These are phyloP conservation scores for Phytophthora aleatoria DNA, from an alignment of 352 stramenopile genomes.

Conservation along the genomic window DNA sequence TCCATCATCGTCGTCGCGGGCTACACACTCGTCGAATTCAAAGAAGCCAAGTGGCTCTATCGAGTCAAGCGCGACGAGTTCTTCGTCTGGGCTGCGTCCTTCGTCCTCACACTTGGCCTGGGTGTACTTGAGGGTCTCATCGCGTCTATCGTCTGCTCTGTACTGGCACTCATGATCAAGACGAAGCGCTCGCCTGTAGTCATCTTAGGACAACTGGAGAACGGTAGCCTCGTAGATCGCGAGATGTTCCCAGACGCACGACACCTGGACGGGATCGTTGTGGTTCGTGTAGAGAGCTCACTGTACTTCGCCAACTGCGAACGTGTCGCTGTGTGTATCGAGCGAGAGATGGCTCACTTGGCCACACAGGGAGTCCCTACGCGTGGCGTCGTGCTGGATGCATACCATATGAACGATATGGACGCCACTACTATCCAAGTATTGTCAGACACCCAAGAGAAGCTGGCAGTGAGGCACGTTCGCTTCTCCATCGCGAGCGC, in stretches of 20 bases:
- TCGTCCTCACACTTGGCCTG: constrained; percentile 53
- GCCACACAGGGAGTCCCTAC: constrained; percentile 29
- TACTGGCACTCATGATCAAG: constrained; percentile 66
- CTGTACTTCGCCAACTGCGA: constrained; percentile 72
- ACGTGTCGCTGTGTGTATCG: constrained; percentile 40
- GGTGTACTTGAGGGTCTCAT: constrained; percentile 57
- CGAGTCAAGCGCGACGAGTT: constrained; percentile 60
- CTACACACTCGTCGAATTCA: constrained; percentile 87
- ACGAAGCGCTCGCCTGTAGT: constrained; percentile 44
- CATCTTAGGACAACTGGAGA: constrained; percentile 46
- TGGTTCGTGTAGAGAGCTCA: constrained; percentile 55
- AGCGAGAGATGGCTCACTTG: constrained; percentile 41
- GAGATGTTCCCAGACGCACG: constrained; percentile 30
- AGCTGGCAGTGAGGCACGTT: constrained; percentile 47
- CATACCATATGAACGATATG: constrained; percentile 55
- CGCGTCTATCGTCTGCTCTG: constrained; percentile 56
- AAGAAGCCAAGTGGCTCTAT: constrained; percentile 86
- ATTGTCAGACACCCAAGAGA: constrained; percentile 59
- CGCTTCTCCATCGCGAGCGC: constrained; percentile 50
- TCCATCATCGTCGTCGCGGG: constrained; percentile 91
- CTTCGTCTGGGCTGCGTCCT: constrained; percentile 54
- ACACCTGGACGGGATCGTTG: constrained; percentile 37
- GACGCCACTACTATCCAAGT: constrained; percentile 69
- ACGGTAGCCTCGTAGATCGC: constrained; percentile 43
- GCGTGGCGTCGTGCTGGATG: constrained; percentile 52